Evolutionary conservation across 768 basidiomycete species (phyloP).

Genomic region (Serendipita indica): DNA sequence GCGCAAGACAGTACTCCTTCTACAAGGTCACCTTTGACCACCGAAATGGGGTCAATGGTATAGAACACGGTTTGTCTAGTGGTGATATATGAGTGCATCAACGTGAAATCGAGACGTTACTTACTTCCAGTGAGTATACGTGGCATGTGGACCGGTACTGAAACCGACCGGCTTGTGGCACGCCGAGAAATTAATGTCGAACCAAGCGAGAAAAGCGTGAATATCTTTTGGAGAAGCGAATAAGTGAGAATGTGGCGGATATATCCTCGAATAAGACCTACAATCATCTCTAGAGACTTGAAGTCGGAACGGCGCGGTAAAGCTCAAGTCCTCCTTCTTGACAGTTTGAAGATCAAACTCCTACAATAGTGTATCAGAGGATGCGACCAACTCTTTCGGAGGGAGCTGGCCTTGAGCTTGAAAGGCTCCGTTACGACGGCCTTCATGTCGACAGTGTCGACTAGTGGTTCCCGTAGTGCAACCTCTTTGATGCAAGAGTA

Average conservation of each 20-base stretch:
- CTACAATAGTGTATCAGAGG: constrained; percentile 25
- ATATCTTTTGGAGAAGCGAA: constrained; percentile 41
- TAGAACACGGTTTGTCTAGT: constrained; percentile 94
- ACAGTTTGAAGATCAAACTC: constrained; percentile 82
- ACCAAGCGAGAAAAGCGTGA: constrained; percentile 98
- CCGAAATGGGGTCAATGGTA: constrained; percentile 61
- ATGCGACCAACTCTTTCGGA: neutral
- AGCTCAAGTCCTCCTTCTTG: constrained; percentile 89
- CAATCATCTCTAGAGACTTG: constrained; percentile 82
- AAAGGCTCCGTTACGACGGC: constrained; percentile 88
- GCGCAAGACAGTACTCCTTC: constrained; percentile 58
- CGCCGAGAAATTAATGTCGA: constrained; percentile 89
- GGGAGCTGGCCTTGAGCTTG: constrained; percentile 56
- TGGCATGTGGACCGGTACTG: constrained; percentile 94
- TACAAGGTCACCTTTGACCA: constrained; percentile 58
- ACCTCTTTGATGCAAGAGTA: constrained; percentile 99
- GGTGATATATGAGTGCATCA: constrained; percentile 3
- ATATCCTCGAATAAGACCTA: constrained; percentile 31
- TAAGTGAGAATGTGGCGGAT: constrained; percentile 4
- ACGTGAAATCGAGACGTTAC: constrained; percentile 19
- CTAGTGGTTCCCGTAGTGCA: constrained; percentile 86
- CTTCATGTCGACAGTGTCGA: constrained; percentile 97
- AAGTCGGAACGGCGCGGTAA: constrained; percentile 65
- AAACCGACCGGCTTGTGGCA: constrained; percentile 93
- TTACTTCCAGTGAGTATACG: constrained; percentile 94